Base-by-base conservation (phyloP, 805 yeast genomes). In the Yamadazyma kitorensis region DNA sequence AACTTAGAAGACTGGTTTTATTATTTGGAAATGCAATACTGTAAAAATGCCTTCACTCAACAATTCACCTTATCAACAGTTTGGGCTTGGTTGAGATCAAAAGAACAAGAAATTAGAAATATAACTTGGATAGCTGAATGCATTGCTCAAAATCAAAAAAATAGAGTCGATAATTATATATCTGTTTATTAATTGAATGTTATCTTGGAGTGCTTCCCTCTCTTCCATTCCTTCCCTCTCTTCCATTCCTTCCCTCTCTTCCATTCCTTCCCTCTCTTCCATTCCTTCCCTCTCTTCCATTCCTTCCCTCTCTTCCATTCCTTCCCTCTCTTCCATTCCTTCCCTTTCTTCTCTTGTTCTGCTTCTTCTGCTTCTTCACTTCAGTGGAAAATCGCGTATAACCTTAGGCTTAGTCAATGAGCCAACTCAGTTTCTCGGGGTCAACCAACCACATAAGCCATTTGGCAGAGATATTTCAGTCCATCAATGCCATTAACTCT, bases 111-210 rank as follows among this genome's bases (percentile, higher is more conserved):
- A 62, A 79, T 94, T 40, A 78, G 98, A 63, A 93, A 93, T 59
- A 83, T 93, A 47, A 87, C 98, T n/a, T 93, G 99, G 99, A 91
- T 93, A 37, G 96, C 98, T 31, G 99, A 93, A 68, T 93, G 99
- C 70, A 93, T 93, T 67, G 96, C 98, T 20, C 98, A 94, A 62
- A 89, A 88, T 58, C 99, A 93, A 72, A 86, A 88, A 68, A 94
- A 86, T 56, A 78, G 96, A 60, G 86, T 93, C 47, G 81, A 83
- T 51, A 86, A 86, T 59, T 94, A 88, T 59, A 88, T 94, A 41
- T 70, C 94, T 27, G 96, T 91, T 25, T 87, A 81, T 49, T 88
- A 67, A 34, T 11, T n/a, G n/a, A n/a, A n/a, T n/a, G n/a, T n/a
- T n/a, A n/a, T n/a, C n/a, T n/a, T n/a, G n/a, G n/a, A n/a, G n/a